A percentile compares a stretch with the other conserved stretches of the same genome.
phyloP scores from a whole-genome alignment of 2,329 filamentous ascomycete genomes.

The Colletotrichum orchidophilum region DNA sequence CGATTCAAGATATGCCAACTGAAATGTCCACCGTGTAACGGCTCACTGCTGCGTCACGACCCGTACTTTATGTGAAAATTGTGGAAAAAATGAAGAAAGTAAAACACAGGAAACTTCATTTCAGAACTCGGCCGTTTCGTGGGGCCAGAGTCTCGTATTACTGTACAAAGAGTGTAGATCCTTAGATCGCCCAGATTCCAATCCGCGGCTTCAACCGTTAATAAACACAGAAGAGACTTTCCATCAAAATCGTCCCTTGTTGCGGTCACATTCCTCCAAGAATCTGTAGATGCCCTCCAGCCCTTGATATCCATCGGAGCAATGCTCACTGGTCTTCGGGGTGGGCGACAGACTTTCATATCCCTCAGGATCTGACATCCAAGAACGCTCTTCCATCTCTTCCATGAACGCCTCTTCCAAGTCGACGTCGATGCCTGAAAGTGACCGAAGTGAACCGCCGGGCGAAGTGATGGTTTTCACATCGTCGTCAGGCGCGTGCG shows the following conservation, averaged over 20 bases:
- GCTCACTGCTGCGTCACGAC: not conserved
- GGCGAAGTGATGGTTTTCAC: conserved; percentile 53
- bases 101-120: conserved; percentile 37
- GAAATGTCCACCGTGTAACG: not conserved
- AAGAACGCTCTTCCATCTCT: conserved; percentile 57
- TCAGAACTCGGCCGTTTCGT: not conserved
- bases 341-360: conserved; percentile 61
- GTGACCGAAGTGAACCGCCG: conserved; percentile 57
- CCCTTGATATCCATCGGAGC: conserved; percentile 62
- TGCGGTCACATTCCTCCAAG: conserved; percentile 65
- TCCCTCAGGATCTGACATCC: conserved; percentile 57
- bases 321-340: conserved; percentile 51
- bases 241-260: conserved; percentile 44
- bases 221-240: not conserved
- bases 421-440: conserved; percentile 48
- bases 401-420: conserved; percentile 50
- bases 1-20: not conserved
- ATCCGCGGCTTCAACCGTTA: not conserved
- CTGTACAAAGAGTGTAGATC: conserved; percentile 38
- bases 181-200: conserved; percentile 15
- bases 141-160: not conserved
- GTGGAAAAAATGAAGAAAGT: no score
- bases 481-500: conserved; percentile 74
- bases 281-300: conserved; percentile 67
- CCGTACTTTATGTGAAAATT: not conserved